Conservation (phyloP, 129 eudicot species). For the Chrysanthemum seticuspe region DNA sequence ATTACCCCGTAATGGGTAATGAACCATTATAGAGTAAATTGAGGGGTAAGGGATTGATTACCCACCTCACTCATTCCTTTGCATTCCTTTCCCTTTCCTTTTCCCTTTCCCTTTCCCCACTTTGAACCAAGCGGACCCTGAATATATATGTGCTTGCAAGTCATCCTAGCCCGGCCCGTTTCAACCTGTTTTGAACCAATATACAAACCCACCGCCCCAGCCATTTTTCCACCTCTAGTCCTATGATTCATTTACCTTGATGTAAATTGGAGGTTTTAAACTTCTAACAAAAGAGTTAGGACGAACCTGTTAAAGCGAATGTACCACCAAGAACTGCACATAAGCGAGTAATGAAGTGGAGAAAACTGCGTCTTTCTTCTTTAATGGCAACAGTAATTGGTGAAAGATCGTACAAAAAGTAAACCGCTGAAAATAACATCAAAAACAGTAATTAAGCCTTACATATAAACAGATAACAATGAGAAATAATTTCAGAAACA, state of each 20-base stretch:
- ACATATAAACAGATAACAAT: neutral
- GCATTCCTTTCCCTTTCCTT: no score
- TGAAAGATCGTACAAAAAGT: slow-evolving; percentile 92
- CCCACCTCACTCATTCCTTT: no score
- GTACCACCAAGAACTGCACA: slow-evolving; percentile 99
- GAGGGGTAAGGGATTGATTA: no score
- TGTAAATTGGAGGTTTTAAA: slow-evolving; percentile 10
- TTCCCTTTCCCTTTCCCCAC: no score
- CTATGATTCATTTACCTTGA: slow-evolving; percentile 14
- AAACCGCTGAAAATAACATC: slow-evolving; percentile 65
- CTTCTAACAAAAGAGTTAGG: slow-evolving; percentile 16
- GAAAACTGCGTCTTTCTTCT: slow-evolving; percentile 96
- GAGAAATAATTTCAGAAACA: slow-evolving; percentile 15
- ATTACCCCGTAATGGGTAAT: no score
- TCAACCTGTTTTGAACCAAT: neutral
- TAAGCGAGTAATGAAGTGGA: slow-evolving; percentile 93
- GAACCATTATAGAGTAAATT: no score
- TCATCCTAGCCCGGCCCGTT: neutral
- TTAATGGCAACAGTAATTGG: slow-evolving; percentile 93
- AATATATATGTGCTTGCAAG: no score
- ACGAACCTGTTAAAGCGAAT: slow-evolving; percentile 93
- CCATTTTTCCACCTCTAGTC: slow-evolving; percentile 3
- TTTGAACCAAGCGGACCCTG: no score
- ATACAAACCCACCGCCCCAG: no score
- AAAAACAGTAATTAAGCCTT: slow-evolving; percentile 4